A percentile compares a stretch with the other conserved stretches of the same genome.
phyloP scores from a whole-genome alignment of 768 basidiomycete genomes.

The Tricholoma sp. region DNA sequence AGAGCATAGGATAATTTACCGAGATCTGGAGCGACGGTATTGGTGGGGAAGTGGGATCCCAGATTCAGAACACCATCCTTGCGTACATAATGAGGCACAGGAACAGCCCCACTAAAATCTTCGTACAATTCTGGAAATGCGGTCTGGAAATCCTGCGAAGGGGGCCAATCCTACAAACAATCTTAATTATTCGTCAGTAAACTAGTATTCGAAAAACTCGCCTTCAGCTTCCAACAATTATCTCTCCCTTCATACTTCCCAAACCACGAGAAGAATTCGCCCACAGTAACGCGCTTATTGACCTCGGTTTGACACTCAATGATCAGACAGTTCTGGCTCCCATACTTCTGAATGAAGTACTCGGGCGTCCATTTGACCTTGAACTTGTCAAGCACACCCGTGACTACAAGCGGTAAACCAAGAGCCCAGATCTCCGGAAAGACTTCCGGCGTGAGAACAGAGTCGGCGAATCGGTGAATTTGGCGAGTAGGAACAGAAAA shows the following conservation, averaged over 20 bases:
- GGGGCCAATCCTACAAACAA: conserved; percentile 80
- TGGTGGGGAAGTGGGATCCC: conserved; percentile 82
- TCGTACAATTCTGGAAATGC: conserved; percentile 82
- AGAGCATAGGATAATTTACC: conserved; percentile 38
- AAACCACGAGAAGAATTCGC: conserved; percentile 76
- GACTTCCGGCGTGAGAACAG: conserved; percentile 47
- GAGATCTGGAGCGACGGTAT: conserved; percentile 75
- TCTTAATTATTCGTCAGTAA: background rate
- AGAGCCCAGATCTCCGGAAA: conserved; percentile 69
- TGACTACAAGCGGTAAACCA: conserved; percentile 79
- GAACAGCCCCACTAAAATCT: conserved; percentile 80
- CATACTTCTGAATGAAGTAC: conserved; percentile 70
- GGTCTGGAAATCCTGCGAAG: conserved; percentile 77
- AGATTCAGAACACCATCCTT: conserved; percentile 87
- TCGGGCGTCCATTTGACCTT: conserved; percentile 76
- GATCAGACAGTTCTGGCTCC: conserved; percentile 59
- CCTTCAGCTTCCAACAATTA: conserved; percentile 76
- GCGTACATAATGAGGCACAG: conserved; percentile 86
- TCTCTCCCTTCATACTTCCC: conserved; percentile 56
- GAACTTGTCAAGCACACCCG: conserved; percentile 57
- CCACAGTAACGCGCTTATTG: conserved; percentile 59
- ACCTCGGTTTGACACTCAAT: conserved; percentile 78
- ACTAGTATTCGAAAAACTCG: conserved; percentile 15
- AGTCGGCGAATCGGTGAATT: conserved; percentile 41
- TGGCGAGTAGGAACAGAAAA: conserved; percentile 37